phyloP scores from a whole-genome alignment of 148 eudicot species.

The Persicaria tinctoria region DNA sequence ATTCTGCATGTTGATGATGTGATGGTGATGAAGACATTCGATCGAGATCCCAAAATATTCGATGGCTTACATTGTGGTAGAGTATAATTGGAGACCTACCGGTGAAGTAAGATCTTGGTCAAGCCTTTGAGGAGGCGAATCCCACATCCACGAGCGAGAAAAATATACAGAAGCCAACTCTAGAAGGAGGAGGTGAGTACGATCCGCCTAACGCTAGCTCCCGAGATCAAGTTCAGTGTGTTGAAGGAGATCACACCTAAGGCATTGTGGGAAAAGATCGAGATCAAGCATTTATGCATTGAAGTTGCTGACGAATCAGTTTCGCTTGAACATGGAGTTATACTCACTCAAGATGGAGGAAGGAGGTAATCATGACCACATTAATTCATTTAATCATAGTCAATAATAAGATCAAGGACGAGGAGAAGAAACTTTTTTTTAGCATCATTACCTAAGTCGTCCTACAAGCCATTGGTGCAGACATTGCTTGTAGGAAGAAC shows the following conservation, averaged over 20 bases:
- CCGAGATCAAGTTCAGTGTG: neutral
- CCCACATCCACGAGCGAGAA: neutral
- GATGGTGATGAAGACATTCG: too few species aligned
- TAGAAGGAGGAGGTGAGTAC: neutral
- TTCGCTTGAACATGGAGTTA: neutral
- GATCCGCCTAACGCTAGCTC: neutral
- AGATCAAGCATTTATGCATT: neutral
- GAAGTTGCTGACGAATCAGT: neutral
- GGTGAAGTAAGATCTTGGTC: neutral
- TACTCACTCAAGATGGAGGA: neutral
- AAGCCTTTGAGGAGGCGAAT: neutral
- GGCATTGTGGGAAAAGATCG: neutral
- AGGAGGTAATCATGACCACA: neutral
- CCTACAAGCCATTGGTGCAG: too few species aligned
- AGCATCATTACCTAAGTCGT: neutral
- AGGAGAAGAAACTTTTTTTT: neutral
- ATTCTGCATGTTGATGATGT: too few species aligned
- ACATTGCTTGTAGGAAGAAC: too few species aligned
- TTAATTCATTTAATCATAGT: neutral
- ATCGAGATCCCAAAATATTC: too few species aligned
- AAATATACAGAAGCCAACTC: neutral
- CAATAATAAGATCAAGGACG: neutral
- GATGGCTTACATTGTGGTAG: neutral
- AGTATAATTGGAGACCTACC: neutral
- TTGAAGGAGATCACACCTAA: neutral